Evolutionary conservation across 192 early-diverging fungal genomes (phyloP), one percentile per base, ranked within the genome.

Genomic region (Umbelopsis isabellina): DNA sequence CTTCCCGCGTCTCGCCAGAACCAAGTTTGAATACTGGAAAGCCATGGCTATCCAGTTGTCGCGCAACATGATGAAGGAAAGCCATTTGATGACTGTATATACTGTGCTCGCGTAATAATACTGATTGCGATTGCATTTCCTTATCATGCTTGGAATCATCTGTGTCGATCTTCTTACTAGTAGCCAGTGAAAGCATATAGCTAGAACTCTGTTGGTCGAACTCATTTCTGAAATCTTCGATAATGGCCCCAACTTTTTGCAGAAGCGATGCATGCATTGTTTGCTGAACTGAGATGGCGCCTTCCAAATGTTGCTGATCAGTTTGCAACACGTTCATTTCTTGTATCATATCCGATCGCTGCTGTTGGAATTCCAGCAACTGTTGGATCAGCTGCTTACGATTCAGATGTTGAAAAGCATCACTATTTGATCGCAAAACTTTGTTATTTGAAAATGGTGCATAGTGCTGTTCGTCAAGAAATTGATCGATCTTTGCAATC

Each of bases 231-330:
- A 35, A 61, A 8, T 61, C 55, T 11, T 35, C 27, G 4, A 61
- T 25, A 11, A 61, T 25, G 0, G 55, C 9, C 5, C 16, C 55
- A 6, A 61, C 30, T 25, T 61, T 61, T 16, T 61, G 33, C 21
- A 61, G 21, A 33, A 61, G 25, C 55, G 55, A 61, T 35, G 55
- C 55, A 61, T 61, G 55, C 55, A 61, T 35, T 16, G 55, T 61
- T 25, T 61, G 55, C 25, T 61, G 55, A 16, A 61, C 55, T 3
- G 55, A 61, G 12, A 61, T 61, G 16, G 55, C 33, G 27, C 55
- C 55, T 61, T 61, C 55, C 27, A 61, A 30, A 4, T 30, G 27
- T 1, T 61, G 27, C 30, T 61, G 55, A 35, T 61, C 55, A 12
- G 15, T 25, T 33, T 61, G 27, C 3, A 61, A 30, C 12, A 11